Evolutionary conservation across 352 stramenopile genomes (phyloP).

Genomic region (Phytophthora citrophthora): DNA sequence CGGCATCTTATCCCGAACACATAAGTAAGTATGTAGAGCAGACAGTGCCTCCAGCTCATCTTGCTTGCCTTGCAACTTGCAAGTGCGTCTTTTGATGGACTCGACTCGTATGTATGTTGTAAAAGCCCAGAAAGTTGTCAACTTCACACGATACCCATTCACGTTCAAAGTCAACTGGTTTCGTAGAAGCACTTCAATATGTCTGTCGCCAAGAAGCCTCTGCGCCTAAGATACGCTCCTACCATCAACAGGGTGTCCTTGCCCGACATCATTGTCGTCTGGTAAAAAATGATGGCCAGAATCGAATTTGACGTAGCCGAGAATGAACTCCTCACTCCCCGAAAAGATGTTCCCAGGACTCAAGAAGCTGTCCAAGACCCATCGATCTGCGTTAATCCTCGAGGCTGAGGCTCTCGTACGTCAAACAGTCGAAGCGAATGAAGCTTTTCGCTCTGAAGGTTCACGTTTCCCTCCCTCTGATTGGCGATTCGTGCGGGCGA

Average conservation of each 20-base stretch:
- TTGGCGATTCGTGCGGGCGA: slow-evolving; percentile 50
- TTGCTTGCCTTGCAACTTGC: background rate
- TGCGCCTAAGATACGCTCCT: slow-evolving; percentile 13
- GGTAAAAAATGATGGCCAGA: background rate
- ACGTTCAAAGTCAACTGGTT: slow-evolving; percentile 8
- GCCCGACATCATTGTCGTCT: background rate
- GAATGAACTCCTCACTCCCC: slow-evolving; percentile 42
- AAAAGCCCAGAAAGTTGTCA: background rate
- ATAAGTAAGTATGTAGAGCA: too few species aligned
- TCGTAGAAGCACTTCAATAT: slow-evolving; percentile 1
- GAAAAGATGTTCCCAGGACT: slow-evolving; percentile 43
- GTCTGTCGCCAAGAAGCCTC: background rate
- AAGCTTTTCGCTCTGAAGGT: slow-evolving; percentile 37
- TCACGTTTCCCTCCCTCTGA: slow-evolving; percentile 27
- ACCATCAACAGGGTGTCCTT: background rate
- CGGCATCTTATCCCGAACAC: too few species aligned
- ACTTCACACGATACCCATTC: background rate
- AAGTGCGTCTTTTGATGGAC: background rate
- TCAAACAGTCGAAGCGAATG: slow-evolving; percentile 51
- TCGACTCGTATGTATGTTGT: background rate
- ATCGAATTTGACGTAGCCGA: slow-evolving; percentile 5
- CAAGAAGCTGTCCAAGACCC: slow-evolving; percentile 27
- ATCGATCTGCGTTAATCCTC: slow-evolving; percentile 31
- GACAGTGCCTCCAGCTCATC: background rate
- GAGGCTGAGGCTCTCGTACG: slow-evolving; percentile 46